Conservation (phyloP, 371 early-diverging fungal species). For the Saksenaea vasiformis region DNA sequence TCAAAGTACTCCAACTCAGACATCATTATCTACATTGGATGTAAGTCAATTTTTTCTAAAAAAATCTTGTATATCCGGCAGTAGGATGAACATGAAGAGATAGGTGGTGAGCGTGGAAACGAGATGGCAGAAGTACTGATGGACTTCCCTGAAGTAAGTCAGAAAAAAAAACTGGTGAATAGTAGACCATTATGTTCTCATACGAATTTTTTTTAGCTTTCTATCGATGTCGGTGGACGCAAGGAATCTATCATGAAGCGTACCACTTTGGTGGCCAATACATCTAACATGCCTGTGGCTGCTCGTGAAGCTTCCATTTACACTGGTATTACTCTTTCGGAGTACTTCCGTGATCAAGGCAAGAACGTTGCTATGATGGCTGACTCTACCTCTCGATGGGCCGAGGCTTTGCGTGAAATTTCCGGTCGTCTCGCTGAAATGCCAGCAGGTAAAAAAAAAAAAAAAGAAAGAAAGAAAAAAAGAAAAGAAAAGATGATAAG, state of each 20-base stretch:
- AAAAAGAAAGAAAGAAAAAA: no score
- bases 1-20: conserved; percentile 99
- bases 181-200: not conserved
- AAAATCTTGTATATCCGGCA: not conserved
- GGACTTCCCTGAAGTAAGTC: conserved; percentile 96
- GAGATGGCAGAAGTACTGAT: conserved; percentile 99
- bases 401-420: conserved; percentile 99
- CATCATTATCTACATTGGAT: conserved; percentile 99
- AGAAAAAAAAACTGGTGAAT: not conserved
- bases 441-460: conserved; percentile 97
- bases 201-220: conserved; percentile 56
- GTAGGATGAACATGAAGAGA: conserved; percentile 5
- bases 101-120: conserved; percentile 99
- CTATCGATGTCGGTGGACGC: conserved; percentile 89
- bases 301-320: conserved; percentile 99
- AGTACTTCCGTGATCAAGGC: conserved; percentile 99
- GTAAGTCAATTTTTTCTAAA: conserved; percentile 52
- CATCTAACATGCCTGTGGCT: conserved; percentile 99
- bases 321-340: conserved; percentile 99
- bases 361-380: conserved; percentile 99
- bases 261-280: conserved; percentile 99
- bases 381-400: conserved; percentile 99
- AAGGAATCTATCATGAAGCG: conserved; percentile 99
- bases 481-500: no score
- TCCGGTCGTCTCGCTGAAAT: conserved; percentile 99